These are phyloP conservation scores for Ophiostoma himal-ulmi DNA, from an alignment of 2,329 filamentous ascomycete species.

Conservation along the genomic window DNA sequence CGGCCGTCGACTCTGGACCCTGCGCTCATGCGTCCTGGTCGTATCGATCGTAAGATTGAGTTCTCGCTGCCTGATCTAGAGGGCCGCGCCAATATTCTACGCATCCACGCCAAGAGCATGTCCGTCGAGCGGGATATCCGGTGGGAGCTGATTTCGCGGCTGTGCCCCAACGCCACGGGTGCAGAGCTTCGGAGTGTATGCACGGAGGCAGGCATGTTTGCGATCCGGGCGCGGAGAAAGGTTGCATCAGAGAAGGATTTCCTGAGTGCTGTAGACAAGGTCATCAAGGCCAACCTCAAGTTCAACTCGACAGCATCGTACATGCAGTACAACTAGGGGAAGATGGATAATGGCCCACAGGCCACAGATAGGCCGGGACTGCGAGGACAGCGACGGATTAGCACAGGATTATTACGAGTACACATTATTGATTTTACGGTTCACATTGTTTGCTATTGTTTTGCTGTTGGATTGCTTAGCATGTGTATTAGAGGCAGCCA, in stretches of 20 bases:
- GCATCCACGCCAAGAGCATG: constrained; percentile 99
- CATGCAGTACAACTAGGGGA: constrained; percentile 90
- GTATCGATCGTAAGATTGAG: constrained; percentile 98
- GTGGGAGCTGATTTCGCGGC: constrained; percentile 95
- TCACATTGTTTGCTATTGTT: neutral
- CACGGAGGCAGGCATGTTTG: constrained; percentile 98
- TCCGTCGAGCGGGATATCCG: constrained; percentile 97
- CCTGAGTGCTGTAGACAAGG: constrained; percentile 95
- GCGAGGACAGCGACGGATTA: neutral
- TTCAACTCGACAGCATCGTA: constrained; percentile 98
- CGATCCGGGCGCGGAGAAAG: constrained; percentile 90
- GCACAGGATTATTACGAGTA: neutral
- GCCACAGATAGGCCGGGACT: neutral
- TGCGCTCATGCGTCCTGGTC: constrained; percentile 89
- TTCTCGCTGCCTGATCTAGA: constrained; percentile 97
- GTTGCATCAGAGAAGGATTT: constrained; percentile 99
- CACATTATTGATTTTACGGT: neutral
- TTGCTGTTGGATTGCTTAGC: neutral
- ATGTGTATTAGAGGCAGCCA: neutral
- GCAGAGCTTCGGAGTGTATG: constrained; percentile 94
- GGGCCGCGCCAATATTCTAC: constrained; percentile 92
- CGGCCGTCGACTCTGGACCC: constrained; percentile 98
- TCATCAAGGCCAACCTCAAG: constrained; percentile 98
- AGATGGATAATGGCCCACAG: neutral
- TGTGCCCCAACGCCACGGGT: constrained; percentile 96